Evolutionary conservation across 441 rosid genomes (phyloP), one percentile per base, ranked within the genome.

Genomic region (Iberis amara): DNA sequence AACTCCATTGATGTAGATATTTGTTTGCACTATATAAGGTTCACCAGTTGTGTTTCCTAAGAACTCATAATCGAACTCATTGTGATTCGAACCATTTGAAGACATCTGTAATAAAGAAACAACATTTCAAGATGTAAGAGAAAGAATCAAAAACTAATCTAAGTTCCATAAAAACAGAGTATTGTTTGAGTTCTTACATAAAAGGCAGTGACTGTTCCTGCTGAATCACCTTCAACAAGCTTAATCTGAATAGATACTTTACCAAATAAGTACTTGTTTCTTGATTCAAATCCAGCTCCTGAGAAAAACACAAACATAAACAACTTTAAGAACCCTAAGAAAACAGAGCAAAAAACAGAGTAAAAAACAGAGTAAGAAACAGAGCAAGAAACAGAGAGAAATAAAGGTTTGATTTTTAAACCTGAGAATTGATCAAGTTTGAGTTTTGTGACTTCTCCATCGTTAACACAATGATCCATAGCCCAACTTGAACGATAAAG

Each of bases 51-150:
- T 79, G 75, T 92, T 92, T 0, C 98, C 98, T 43, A 89, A 69
- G 70, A 92, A 92, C 79, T 92, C 99, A 8, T 80, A 92, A 51
- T 92, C 99, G 18, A 92, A 92, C 60, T 92, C 99, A 59, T 89
- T 82, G 75, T 89, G 98, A 47, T 63, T 73, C 6, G 98, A 67
- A 27, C 98, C 98, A 0, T 92, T 96, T 0, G 98, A 92, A 60
- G 98, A 88, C 98, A 92, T 92, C 98, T 92, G 78, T 41, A 14
- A 45, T 26, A 26, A 8, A 8, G n/a, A 41, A n/a, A 18, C 4
- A 14, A 2, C 8, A 47, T 8, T 11, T 30, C 31, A 18, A 11
- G 33, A 38, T 26, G 0, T 27, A 30, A 11, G 5, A 57, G 64
- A 47, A 36, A 27, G 3, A 18, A 18, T 18, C 21, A 18, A 18